These are phyloP conservation scores for Pelargonium nanum DNA, from an alignment of 345 rosid species.

Conservation along the genomic window DNA sequence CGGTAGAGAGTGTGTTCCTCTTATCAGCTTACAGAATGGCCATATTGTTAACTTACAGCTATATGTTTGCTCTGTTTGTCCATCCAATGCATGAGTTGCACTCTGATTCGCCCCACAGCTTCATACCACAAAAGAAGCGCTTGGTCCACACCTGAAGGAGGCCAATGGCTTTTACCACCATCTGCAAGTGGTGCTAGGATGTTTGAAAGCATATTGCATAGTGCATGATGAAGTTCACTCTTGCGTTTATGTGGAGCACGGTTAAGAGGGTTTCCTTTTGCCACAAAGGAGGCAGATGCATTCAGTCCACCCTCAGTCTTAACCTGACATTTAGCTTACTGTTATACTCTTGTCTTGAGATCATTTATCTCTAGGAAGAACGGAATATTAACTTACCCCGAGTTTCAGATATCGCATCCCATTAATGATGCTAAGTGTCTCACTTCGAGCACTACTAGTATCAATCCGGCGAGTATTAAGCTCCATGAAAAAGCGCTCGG, in stretches of 20 bases:
- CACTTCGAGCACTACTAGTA: conserved; percentile 76
- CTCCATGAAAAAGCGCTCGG: conserved; percentile 94
- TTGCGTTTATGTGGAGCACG: conserved; percentile 85
- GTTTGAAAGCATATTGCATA: conserved; percentile 94
- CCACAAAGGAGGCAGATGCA: conserved; percentile 96
- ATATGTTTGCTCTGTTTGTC: conserved; percentile 98
- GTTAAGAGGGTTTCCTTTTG: conserved; percentile 92
- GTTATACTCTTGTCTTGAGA: conserved; percentile 15
- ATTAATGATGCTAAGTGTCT: conserved; percentile 83
- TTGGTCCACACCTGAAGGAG: conserved; percentile 84
- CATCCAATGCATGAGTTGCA: conserved; percentile 85
- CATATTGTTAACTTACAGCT: conserved; percentile 42
- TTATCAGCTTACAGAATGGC: too few species aligned
- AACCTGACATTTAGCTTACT: conserved; percentile 44
- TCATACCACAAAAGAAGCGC: conserved; percentile 92
- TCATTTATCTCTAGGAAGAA: background rate
- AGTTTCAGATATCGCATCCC: conserved; percentile 98
- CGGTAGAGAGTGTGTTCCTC: too few species aligned
- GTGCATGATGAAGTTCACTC: conserved; percentile 95
- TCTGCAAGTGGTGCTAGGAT: conserved; percentile 94
- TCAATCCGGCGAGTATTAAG: conserved; percentile 82
- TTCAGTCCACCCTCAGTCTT: conserved; percentile 94
- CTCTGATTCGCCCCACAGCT: conserved; percentile 88
- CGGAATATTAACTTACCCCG: conserved; percentile 49
- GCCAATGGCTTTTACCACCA: conserved; percentile 95